Evolutionary conservation across 768 basidiomycete species (phyloP).

Genomic region (Tulasnella sp.): DNA sequence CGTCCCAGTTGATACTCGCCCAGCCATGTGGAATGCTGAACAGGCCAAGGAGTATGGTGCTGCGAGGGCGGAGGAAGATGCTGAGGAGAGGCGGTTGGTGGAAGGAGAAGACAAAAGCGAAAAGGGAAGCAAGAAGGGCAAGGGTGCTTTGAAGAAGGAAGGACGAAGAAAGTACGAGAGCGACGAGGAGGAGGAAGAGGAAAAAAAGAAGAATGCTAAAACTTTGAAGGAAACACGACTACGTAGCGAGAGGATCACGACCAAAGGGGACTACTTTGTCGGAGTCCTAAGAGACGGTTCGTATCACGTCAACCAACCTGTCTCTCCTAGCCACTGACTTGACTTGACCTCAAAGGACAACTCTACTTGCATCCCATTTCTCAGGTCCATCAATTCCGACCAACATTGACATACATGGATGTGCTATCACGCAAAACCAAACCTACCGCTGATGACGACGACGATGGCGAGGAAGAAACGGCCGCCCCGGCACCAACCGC

Average conservation of each 20-base stretch:
- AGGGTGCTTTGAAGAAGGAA: constrained; percentile 31
- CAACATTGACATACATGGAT: constrained; percentile 75
- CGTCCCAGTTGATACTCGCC: constrained; percentile 70
- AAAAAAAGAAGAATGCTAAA: constrained; percentile 34
- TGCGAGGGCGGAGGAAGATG: constrained; percentile 65
- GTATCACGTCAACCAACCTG: constrained; percentile 23
- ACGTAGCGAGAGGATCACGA: constrained; percentile 62
- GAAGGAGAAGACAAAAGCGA: constrained; percentile 36
- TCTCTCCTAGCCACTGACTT: background rate
- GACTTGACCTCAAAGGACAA: constrained; percentile 39
- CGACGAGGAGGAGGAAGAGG: constrained; percentile 20
- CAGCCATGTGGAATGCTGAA: constrained; percentile 75
- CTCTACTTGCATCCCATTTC: constrained; percentile 71
- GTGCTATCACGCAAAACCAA: constrained; percentile 55
- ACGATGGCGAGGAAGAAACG: constrained; percentile 21
- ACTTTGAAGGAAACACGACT: constrained; percentile 60
- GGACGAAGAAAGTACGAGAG: constrained; percentile 16
- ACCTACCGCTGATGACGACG: constrained; percentile 29
- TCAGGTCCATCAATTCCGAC: constrained; percentile 74
- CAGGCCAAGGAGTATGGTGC: constrained; percentile 56
- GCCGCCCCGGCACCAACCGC: constrained; percentile 70
- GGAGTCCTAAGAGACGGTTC: constrained; percentile 67
- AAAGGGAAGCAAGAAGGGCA: constrained; percentile 31
- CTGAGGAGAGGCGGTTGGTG: constrained; percentile 46
- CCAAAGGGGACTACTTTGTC: constrained; percentile 62